phyloP scores from a whole-genome alignment of 805 yeast genomes.

The Cyberlindnera veronae region DNA sequence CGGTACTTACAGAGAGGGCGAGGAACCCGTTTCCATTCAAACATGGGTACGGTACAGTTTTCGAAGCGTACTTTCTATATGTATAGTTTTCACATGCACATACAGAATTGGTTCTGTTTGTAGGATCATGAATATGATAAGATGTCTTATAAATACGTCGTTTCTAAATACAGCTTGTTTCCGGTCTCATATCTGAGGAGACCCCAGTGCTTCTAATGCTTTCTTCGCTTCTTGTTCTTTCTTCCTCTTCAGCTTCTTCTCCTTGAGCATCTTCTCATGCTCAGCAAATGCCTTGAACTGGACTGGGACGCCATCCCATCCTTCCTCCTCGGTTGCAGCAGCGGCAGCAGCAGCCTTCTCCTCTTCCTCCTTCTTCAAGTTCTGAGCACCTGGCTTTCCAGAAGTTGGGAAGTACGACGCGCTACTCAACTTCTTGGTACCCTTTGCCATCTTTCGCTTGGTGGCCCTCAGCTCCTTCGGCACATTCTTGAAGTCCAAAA shows the following conservation, averaged over 20 bases:
- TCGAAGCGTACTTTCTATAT: too few relatives aligned
- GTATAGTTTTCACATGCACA: too few relatives aligned
- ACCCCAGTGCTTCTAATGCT: background rate
- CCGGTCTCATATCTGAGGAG: background rate
- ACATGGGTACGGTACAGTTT: too few relatives aligned
- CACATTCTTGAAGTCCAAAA: constrained; percentile 38
- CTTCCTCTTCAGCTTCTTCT: constrained; percentile 16
- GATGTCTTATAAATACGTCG: too few relatives aligned
- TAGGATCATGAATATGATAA: background rate
- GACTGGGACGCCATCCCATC: constrained; percentile 63
- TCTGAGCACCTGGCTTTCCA: constrained; percentile 31
- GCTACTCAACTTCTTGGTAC: constrained; percentile 24
- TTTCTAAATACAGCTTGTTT: too few relatives aligned
- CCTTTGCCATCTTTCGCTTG: constrained; percentile 25
- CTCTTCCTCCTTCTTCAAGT: constrained; percentile 22
- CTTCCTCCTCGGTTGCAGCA: constrained; percentile 41
- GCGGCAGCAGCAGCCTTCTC: constrained; percentile 29
- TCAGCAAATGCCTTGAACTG: constrained; percentile 80
- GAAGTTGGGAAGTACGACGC: constrained; percentile 34
- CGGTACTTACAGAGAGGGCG: too few relatives aligned
- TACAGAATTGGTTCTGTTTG: too few relatives aligned
- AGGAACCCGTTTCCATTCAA: too few relatives aligned
- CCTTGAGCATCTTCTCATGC: constrained; percentile 64
- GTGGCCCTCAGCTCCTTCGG: constrained; percentile 36
- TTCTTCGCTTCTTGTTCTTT: constrained; percentile 17